A percentile compares a stretch with the other conserved stretches of the same genome.
Evolutionary conservation across 2,329 filamentous ascomycete species (phyloP).

Genomic region (Colletotrichum sp.): DNA sequence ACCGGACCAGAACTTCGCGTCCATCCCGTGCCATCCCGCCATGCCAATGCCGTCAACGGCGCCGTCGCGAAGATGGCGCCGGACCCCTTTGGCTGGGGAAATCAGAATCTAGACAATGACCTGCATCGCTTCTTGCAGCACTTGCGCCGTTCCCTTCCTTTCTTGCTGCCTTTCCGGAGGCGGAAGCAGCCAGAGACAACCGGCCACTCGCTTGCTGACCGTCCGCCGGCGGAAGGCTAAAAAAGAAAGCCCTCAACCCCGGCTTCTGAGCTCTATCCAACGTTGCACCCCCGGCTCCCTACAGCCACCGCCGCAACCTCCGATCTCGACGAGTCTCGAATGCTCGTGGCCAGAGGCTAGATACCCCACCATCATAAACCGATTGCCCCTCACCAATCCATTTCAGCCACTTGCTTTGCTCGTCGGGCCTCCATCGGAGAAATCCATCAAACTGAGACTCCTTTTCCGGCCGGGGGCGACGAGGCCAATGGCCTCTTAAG

Average conservation of each 20-base stretch:
- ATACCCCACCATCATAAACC: slow-evolving; percentile 20
- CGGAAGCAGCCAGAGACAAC: slow-evolving; percentile 7
- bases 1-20: neutral
- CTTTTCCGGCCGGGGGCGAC: slow-evolving; percentile 1
- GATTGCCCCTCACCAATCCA: slow-evolving; percentile 17
- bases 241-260: neutral
- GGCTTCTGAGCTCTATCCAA: neutral
- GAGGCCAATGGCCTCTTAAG: slow-evolving; percentile 5
- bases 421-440: slow-evolving; percentile 18
- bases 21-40: neutral
- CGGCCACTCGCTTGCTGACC: slow-evolving; percentile 5
- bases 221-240: neutral
- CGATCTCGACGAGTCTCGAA: slow-evolving; percentile 20
- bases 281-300: neutral
- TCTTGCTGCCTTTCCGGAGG: neutral
- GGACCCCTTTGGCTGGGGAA: neutral
- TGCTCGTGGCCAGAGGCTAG: neutral
- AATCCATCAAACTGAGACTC: slow-evolving; percentile 16
- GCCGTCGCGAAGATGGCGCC: neutral
- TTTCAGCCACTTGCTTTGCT: slow-evolving; percentile 15
- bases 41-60: neutral
- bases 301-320: slow-evolving; percentile 2
- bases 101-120: neutral
- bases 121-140: neutral
- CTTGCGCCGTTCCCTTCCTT: neutral